Evolutionary conservation across 768 basidiomycete species (phyloP).

Genomic region (Boletus huronensis): DNA sequence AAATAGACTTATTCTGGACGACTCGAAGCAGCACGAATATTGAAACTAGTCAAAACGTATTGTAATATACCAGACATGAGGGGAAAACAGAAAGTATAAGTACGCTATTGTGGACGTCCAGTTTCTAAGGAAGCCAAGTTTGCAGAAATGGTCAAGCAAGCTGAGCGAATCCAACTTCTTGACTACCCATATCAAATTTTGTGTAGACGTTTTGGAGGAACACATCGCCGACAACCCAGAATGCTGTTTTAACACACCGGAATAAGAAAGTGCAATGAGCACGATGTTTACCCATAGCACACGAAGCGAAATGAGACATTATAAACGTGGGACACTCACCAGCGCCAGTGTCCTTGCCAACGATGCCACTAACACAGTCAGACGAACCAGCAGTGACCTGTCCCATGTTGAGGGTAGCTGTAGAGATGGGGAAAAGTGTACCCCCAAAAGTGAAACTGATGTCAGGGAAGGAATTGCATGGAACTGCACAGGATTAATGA

Average conservation of each 20-base stretch:
- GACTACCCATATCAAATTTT: constrained; percentile 35
- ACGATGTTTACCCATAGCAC: constrained; percentile 1
- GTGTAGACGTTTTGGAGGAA: constrained; percentile 45
- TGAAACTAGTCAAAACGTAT: no score
- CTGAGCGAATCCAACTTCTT: constrained; percentile 36
- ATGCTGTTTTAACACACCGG: background rate
- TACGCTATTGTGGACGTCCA: background rate
- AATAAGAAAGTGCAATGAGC: background rate
- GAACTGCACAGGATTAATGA: constrained; percentile 13
- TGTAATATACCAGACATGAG: no score
- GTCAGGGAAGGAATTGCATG: constrained; percentile 25
- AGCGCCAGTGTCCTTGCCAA: background rate
- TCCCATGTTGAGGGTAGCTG: constrained; percentile 39
- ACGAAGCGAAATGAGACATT: no score
- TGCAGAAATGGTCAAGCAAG: constrained; percentile 1
- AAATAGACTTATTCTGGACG: no score
- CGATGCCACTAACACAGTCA: constrained; percentile 33
- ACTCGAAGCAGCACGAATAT: no score
- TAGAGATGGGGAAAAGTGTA: constrained; percentile 31
- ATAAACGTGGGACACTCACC: background rate
- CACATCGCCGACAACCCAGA: constrained; percentile 21
- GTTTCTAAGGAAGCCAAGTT: background rate
- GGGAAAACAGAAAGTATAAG: background rate
- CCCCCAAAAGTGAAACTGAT: constrained; percentile 39
- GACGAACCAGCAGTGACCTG: constrained; percentile 14